Percentiles rank a stretch among this genome's conserved stretches.
These are phyloP conservation scores for Achaetomiella virescens DNA, from an alignment of 495 filamentous ascomycete species.

Conservation along the genomic window DNA sequence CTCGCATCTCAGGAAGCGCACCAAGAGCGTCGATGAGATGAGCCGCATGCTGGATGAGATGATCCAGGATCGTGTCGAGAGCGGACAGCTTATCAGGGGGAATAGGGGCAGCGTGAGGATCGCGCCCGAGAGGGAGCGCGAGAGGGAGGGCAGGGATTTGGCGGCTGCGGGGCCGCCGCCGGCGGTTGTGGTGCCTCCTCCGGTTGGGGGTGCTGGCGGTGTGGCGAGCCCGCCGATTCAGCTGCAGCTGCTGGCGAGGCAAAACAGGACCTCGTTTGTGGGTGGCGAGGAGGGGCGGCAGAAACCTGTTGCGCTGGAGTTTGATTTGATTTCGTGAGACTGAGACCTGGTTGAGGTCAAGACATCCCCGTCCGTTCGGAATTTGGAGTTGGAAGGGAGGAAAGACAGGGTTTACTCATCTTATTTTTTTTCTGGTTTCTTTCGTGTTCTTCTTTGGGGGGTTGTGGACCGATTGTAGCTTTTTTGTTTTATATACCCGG, in stretches of 20 bases:
- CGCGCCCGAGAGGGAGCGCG: slow-evolving; percentile 27
- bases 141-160: neutral
- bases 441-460: slow-evolving; percentile 5
- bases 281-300: slow-evolving; percentile 10
- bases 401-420: neutral
- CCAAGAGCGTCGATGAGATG: slow-evolving; percentile 78
- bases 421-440: slow-evolving; percentile 9
- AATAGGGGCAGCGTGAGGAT: slow-evolving; percentile 51
- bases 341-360: too few species aligned
- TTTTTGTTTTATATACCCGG: slow-evolving; percentile 27
- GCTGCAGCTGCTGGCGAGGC: slow-evolving; percentile 32
- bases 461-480: slow-evolving; percentile 1
- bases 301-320: slow-evolving; percentile 27
- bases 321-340: neutral
- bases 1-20: slow-evolving; percentile 45
- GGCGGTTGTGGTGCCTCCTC: slow-evolving; percentile 7
- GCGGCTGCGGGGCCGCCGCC: slow-evolving; percentile 14
- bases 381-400: neutral
- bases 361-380: neutral
- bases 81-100: slow-evolving; percentile 56
- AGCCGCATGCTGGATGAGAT: slow-evolving; percentile 87
- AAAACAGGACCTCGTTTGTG: slow-evolving; percentile 23
- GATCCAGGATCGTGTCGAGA: slow-evolving; percentile 80
- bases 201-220: neutral
- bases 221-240: slow-evolving; percentile 26